phyloP scores from a whole-genome alignment of 768 basidiomycete species.

The Thelephora ganbajun region DNA sequence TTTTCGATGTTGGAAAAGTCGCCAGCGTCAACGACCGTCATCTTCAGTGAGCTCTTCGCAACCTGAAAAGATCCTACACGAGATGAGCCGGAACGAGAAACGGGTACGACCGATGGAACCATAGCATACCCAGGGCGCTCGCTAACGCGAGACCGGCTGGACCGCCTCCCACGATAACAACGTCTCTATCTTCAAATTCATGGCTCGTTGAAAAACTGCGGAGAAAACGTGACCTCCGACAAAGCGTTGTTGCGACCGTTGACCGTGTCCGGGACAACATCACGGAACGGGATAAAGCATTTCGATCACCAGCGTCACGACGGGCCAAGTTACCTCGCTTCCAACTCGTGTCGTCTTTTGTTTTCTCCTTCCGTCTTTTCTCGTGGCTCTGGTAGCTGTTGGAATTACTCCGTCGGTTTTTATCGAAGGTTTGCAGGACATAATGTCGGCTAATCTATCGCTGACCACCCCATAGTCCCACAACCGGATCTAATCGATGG shows the following conservation, averaged over 20 bases:
- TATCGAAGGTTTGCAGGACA: too few species aligned
- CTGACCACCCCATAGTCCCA: not conserved
- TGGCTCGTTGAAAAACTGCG: conserved; percentile 2
- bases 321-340: too few species aligned
- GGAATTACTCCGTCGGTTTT: too few species aligned
- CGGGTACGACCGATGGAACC: not conserved
- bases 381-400: too few species aligned
- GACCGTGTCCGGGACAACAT: not conserved
- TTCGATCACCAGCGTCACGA: too few species aligned
- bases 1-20: conserved; percentile 52
- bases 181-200: conserved; percentile 46
- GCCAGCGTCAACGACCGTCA: conserved; percentile 73
- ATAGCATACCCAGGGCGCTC: conserved; percentile 59
- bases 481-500: not conserved
- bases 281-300: too few species aligned
- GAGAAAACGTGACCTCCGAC: not conserved
- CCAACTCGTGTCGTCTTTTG: too few species aligned
- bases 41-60: conserved; percentile 37
- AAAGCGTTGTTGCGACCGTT: not conserved
- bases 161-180: conserved; percentile 92
- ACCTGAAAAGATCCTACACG: conserved; percentile 36
- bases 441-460: too few species aligned
- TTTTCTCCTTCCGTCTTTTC: too few species aligned
- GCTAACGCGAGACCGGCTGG: conserved; percentile 86
- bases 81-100: not conserved